A percentile compares a stretch with the other conserved stretches of the same genome.
phyloP scores from a whole-genome alignment of 768 basidiomycete species.

The Rhodosporidiobolus odoratus region DNA sequence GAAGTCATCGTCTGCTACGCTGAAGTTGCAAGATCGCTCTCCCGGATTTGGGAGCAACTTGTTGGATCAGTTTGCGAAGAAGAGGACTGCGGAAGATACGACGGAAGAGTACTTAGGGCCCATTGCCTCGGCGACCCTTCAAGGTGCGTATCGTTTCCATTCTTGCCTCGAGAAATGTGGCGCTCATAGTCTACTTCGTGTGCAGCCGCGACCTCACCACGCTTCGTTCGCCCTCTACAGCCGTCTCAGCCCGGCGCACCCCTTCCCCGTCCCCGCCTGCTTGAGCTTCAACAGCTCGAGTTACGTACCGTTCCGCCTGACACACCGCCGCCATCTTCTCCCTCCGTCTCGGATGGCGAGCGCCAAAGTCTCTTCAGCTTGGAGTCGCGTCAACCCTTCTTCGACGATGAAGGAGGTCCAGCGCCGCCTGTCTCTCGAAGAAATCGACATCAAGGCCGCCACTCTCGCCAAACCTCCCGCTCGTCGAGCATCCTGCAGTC shows the following conservation, averaged over 20 bases:
- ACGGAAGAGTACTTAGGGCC: not conserved
- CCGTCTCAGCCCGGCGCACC: not conserved
- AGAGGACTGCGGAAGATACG: not conserved
- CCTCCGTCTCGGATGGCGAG: slow-evolving; percentile 3
- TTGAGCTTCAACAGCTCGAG: not conserved
- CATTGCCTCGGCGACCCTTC: not conserved
- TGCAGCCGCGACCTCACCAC: slow-evolving; percentile 11
- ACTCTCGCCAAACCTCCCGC: slow-evolving; percentile 9
- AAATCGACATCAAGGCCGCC: not conserved
- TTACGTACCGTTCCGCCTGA: slow-evolving; percentile 7
- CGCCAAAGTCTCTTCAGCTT: not conserved
- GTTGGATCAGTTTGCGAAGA: not conserved
- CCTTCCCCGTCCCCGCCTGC: not conserved
- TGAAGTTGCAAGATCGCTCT: not conserved
- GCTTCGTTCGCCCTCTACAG: slow-evolving; percentile 18
- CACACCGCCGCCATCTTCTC: slow-evolving; percentile 16
- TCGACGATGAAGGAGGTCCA: not conserved
- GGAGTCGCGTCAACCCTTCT: not conserved
- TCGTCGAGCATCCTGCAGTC: slow-evolving; percentile 4
- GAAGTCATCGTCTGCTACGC: not conserved
- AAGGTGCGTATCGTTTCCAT: too few relatives aligned
- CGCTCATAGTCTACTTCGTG: too few relatives aligned
- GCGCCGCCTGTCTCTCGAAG: not conserved
- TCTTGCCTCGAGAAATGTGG: not conserved
- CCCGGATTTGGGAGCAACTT: not conserved